These are phyloP conservation scores for Suhomyces ambrosiae DNA, from an alignment of 1,139 yeast species.

Conservation along the genomic window DNA sequence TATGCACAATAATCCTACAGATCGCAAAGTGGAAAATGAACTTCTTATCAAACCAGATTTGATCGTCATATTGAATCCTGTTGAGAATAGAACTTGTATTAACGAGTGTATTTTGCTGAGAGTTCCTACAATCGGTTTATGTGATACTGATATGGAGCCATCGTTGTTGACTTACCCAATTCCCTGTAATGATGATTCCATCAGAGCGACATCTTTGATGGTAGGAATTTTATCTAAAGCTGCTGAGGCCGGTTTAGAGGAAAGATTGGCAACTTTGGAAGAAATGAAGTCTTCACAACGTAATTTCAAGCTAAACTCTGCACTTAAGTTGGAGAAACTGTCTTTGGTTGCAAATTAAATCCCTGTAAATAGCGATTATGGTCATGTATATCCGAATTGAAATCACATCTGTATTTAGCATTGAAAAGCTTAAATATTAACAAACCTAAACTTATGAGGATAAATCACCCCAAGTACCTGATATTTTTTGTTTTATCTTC, in stretches of 20 bases:
- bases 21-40: slow-evolving; percentile 52
- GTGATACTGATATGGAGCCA: slow-evolving; percentile 94
- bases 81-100: slow-evolving; percentile 79
- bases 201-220: slow-evolving; percentile 76
- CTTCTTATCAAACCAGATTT: slow-evolving; percentile 80
- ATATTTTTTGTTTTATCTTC: too few relatives aligned
- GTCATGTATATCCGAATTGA: background rate
- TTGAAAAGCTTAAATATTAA: background rate
- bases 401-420: background rate
- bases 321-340: slow-evolving; percentile 2
- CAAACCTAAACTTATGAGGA: too few relatives aligned
- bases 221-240: slow-evolving; percentile 84
- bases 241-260: slow-evolving; percentile 73
- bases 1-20: slow-evolving; percentile 51
- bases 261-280: slow-evolving; percentile 48
- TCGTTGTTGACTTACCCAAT: slow-evolving; percentile 87
- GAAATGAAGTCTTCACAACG: slow-evolving; percentile 25
- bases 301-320: slow-evolving; percentile 4
- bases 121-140: slow-evolving; percentile 90
- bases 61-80: slow-evolving; percentile 83
- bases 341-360: background rate
- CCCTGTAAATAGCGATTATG: slow-evolving; percentile 3
- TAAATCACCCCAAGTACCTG: too few relatives aligned
- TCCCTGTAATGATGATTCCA: slow-evolving; percentile 95
- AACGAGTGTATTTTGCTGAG: slow-evolving; percentile 80